Evolutionary conservation across 352 stramenopile species (phyloP), one percentile per base, ranked within the genome.

Genomic region (Phytophthora cajani): DNA sequence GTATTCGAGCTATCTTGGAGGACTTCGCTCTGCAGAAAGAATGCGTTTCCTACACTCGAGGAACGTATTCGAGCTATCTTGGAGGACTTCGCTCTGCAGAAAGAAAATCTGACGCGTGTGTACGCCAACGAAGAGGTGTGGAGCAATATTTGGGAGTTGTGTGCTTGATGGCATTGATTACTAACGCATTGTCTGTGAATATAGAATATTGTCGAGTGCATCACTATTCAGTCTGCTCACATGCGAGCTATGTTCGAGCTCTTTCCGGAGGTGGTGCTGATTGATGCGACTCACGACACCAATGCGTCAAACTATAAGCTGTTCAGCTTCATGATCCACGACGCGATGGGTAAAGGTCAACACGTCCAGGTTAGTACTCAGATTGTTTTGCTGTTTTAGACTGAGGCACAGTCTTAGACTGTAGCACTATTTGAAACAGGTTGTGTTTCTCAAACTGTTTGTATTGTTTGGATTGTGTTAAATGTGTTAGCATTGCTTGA

Each of bases 241-340:
- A 71, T 66, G 64, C 51, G 57, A 0, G 10, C 27, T 5, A 61
- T 52, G 49, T 66, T 66, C 7, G 56, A 36, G 6, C 2, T 36
- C 1, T 71, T 71, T 19, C 49, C 33, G 4, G 64, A 66, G 9
- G n/a, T 65, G 1, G 16, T 62, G 0, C 12, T 71, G 1, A 64
- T 66, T 10, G 64, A 71, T 58, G 56, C 64, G 0, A 71, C 64
- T 1, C 64, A 71, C 14, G 49, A 71, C 9, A 66, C 57, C 14
- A 71, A 71, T 21, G 3, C 44, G 2, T 52, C 44, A 0, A 58
- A 58, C 21, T 64, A 64, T 46, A 64, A 70, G 10, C 16, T 70
- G 7, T 64, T 64, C n/a, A 58, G 44, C 2, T 71, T 71, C 25
- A 71, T 62, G 56, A 14, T 71, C 9, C 64, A 65, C 25, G 56